phyloP scores from a whole-genome alignment of 129 eudicot species.

The Chrysanthemum makinoi region DNA sequence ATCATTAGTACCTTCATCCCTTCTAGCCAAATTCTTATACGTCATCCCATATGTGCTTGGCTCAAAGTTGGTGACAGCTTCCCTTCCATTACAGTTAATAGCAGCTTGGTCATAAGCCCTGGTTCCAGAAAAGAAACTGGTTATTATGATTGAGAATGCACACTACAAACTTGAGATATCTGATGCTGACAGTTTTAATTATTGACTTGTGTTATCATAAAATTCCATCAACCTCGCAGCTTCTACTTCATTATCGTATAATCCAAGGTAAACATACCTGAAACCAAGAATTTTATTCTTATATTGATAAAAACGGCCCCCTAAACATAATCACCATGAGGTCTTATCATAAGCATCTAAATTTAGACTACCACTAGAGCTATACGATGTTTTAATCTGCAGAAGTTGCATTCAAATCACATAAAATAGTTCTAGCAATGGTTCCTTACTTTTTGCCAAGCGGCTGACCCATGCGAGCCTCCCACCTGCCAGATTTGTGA shows the following conservation, averaged over 20 bases:
- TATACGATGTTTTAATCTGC: slow-evolving; percentile 3
- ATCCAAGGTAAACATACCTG: slow-evolving; percentile 88
- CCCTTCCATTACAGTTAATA: slow-evolving; percentile 53
- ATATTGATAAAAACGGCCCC: slow-evolving; percentile 41
- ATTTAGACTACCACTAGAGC: neutral
- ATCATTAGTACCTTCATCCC: slow-evolving; percentile 49
- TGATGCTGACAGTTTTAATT: slow-evolving; percentile 17
- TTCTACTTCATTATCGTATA: slow-evolving; percentile 71
- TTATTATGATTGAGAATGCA: slow-evolving; percentile 25
- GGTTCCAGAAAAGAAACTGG: slow-evolving; percentile 35
- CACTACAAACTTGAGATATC: slow-evolving; percentile 15
- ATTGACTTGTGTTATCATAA: slow-evolving; percentile 20
- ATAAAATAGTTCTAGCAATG: slow-evolving; percentile 4
- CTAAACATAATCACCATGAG: slow-evolving; percentile 26
- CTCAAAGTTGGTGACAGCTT: slow-evolving; percentile 76
- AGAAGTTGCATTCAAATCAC: slow-evolving; percentile 19
- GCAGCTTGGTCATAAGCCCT: slow-evolving; percentile 90
- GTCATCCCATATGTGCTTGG: slow-evolving; percentile 38
- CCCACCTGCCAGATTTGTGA: slow-evolving; percentile 95
- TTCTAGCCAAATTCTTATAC: slow-evolving; percentile 25
- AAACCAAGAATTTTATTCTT: slow-evolving; percentile 61
- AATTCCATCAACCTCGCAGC: slow-evolving; percentile 78
- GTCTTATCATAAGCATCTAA: slow-evolving; percentile 16
- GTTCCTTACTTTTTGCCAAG: slow-evolving; percentile 79
- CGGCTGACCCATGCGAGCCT: slow-evolving; percentile 89